Evolutionary conservation across 495 filamentous ascomycete genomes (phyloP), one percentile per base, ranked within the genome.

Genomic region (Trichocladium antarcticum): DNA sequence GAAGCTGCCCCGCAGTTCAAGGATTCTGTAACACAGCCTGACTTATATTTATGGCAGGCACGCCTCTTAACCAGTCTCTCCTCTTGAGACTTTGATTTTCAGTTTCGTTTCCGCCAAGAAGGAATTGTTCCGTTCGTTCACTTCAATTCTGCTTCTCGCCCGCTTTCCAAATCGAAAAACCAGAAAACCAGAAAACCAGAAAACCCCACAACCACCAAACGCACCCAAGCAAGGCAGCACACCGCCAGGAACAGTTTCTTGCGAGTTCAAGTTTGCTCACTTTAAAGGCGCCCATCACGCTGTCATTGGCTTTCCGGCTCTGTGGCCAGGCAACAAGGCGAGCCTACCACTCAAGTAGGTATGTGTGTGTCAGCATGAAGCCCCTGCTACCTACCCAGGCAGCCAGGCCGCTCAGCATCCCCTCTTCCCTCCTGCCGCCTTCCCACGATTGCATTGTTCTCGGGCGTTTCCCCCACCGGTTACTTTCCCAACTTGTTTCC

Each of bases 301-400:
- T 32, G 31, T 11, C 52, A 57, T 57, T 62, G 54, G 54, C 45
- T 37, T 54, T 37, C 47, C 37, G 32, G 11, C 24, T 48, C 44
- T 49, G 15, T 24, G 14, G 49, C 47, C 42, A 53, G 47, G 56
- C 56, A 49, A 34, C 53, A 45, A 42, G 56, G 43, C 58, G 48
- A 48, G 24, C 24, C 24, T 27, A 32, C 12, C 31, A 32, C 31
- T 6, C 9, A 3, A 32, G 5, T 10, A 32, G 50, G 50, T 53
- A 48, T 43, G 50, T 47, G 50, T 47, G 32, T 48, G 44, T 53
- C 50, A 47, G 50, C 48, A 32, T 16, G 27, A 16, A 16, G 22
- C 12, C 4, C 43, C 9, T 20, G 17, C n/a, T 35, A 44, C 27
- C 28, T 44, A n/a, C n/a, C n/a, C n/a, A n/a, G n/a, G n/a, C n/a